Conservation (phyloP, 1,284 basidiomycete species). For the Leccinum ponderosum region DNA sequence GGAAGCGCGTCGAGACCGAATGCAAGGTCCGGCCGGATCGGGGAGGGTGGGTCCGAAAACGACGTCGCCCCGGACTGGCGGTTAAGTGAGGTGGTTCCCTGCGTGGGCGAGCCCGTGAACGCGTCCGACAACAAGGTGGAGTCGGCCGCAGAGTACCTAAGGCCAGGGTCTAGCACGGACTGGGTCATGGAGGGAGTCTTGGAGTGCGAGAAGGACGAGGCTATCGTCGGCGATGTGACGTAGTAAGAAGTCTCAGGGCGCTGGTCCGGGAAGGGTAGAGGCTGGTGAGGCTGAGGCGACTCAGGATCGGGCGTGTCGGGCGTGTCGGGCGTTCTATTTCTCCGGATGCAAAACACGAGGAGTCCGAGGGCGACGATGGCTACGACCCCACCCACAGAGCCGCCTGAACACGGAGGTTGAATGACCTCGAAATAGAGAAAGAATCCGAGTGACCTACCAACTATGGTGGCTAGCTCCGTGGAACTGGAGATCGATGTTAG, state of each 20-base stretch:
- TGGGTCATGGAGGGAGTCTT: background rate
- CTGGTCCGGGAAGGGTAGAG: conserved; percentile 58
- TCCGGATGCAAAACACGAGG: conserved; percentile 50
- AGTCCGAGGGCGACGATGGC: conserved; percentile 45
- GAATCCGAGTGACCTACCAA: conserved; percentile 38
- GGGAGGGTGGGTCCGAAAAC: conserved; percentile 25
- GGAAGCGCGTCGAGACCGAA: conserved; percentile 13
- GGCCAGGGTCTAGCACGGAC: conserved; percentile 24
- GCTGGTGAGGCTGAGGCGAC: conserved; percentile 38
- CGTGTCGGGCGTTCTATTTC: conserved; percentile 39
- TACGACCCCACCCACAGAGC: conserved; percentile 63
- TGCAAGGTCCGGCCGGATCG: conserved; percentile 24
- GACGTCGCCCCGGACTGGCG: conserved; percentile 23
- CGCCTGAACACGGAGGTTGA: conserved; percentile 40
- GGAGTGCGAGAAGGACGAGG: conserved; percentile 15
- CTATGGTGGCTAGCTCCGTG: conserved; percentile 61
- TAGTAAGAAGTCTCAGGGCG: conserved; percentile 70
- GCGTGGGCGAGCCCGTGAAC: conserved; percentile 12
- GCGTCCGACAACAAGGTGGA: conserved; percentile 24
- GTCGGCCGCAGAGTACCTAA: conserved; percentile 20
- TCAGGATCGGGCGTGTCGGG: conserved; percentile 15
- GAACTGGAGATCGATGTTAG: conserved; percentile 18
- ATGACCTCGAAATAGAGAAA: background rate
- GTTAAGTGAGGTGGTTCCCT: conserved; percentile 8
- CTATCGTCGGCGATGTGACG: conserved; percentile 57